Evolutionary conservation across 2,329 filamentous ascomycete genomes (phyloP).

Genomic region (Rhynchosporium agropyri): DNA sequence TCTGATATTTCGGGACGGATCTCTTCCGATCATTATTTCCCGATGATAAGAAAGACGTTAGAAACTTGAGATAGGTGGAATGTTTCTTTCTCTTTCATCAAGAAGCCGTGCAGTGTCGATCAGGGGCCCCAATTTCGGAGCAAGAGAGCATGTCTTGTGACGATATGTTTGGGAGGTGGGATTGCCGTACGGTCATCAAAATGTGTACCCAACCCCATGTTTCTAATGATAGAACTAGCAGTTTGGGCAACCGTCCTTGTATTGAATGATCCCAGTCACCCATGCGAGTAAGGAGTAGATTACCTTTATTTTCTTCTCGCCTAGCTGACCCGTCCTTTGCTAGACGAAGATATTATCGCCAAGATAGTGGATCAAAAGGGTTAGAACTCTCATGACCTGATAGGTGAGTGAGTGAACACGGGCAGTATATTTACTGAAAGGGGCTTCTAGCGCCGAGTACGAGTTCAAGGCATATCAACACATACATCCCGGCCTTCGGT

Average conservation of each 20-base stretch:
- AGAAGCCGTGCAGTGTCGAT: conserved; percentile 3
- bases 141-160: conserved; percentile 1
- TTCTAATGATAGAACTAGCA: conserved; percentile 15
- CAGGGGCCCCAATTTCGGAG: conserved; percentile 9
- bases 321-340: neutral
- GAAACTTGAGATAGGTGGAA: neutral
- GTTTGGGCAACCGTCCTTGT: conserved; percentile 7
- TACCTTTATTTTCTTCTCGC: neutral
- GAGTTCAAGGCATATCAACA: conserved; percentile 12
- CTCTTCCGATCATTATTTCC: conserved; percentile 8
- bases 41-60: conserved; percentile 8
- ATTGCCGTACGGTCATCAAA: conserved; percentile 2
- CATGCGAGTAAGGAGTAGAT: neutral
- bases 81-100: neutral
- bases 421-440: neutral
- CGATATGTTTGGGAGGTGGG: neutral
- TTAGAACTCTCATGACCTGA: neutral
- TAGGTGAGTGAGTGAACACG: neutral
- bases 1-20: conserved; percentile 3
- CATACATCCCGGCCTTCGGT: conserved; percentile 13
- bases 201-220: conserved; percentile 7
- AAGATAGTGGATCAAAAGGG: conserved; percentile 9
- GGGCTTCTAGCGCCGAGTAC: conserved; percentile 12
- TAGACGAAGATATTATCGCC: conserved; percentile 10
- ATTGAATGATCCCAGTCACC: conserved; percentile 7